A percentile compares a stretch with the other conserved stretches of the same genome.
Evolutionary conservation across 2,329 filamentous ascomycete genomes (phyloP).

Genomic region (Epichloe amarillans): DNA sequence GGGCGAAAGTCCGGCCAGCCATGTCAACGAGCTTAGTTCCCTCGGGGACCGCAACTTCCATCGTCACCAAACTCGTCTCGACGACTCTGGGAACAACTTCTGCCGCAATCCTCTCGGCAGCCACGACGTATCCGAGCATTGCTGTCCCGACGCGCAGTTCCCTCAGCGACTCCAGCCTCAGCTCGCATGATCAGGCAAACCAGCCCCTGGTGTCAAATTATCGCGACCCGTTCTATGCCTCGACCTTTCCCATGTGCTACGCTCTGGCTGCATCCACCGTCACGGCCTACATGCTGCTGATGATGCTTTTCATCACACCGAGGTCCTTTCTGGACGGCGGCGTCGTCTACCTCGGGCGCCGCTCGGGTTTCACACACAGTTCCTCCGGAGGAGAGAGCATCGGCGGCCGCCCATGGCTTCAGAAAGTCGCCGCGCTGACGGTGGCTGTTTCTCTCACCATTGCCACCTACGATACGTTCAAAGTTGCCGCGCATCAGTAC

Average conservation of each 20-base stretch:
- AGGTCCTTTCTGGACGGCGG: slow-evolving; percentile 83
- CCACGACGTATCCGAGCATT: background rate
- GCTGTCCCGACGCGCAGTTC: background rate
- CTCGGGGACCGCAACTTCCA: slow-evolving; percentile 2
- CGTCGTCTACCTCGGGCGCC: slow-evolving; percentile 64
- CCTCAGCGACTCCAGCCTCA: slow-evolving; percentile 20
- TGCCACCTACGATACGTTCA: slow-evolving; percentile 82
- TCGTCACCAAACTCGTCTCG: background rate
- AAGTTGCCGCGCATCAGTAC: slow-evolving; percentile 73
- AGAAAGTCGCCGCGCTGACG: slow-evolving; percentile 64
- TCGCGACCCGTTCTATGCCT: slow-evolving; percentile 83
- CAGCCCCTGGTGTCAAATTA: slow-evolving; percentile 46
- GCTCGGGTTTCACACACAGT: slow-evolving; percentile 77
- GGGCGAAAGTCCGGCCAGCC: slow-evolving; percentile 1
- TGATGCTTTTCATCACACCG: slow-evolving; percentile 91
- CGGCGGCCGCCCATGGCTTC: slow-evolving; percentile 84
- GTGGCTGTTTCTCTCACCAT: slow-evolving; percentile 81
- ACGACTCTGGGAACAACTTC: background rate
- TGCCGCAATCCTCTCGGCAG: background rate
- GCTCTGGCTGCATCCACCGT: slow-evolving; percentile 85
- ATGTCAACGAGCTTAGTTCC: slow-evolving; percentile 5
- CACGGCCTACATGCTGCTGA: slow-evolving; percentile 80
- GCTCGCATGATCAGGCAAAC: slow-evolving; percentile 15
- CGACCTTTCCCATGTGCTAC: slow-evolving; percentile 84
- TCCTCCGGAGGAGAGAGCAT: slow-evolving; percentile 70